Percentiles rank a stretch among this genome's conserved stretches.
phyloP scores from a whole-genome alignment of 768 basidiomycete species.

The Mycena chlorophos region DNA sequence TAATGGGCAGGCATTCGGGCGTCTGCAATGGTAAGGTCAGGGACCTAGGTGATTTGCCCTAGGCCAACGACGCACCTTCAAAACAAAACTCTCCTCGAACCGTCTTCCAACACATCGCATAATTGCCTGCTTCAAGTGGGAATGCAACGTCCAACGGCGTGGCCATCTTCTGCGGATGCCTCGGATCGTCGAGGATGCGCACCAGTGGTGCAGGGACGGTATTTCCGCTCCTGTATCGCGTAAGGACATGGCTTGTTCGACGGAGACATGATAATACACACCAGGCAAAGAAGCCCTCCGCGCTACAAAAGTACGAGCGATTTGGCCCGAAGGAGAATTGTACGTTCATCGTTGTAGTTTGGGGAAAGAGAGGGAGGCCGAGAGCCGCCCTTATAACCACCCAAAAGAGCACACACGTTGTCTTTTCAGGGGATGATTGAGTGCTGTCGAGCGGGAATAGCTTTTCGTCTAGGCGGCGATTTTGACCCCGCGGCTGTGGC shows the following conservation, averaged over 20 bases:
- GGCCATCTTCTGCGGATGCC: conserved; percentile 6
- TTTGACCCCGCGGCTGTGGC: not conserved
- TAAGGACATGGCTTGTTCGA: not conserved
- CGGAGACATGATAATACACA: not conserved
- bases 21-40: conserved; percentile 1
- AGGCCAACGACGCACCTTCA: conserved; percentile 3
- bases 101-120: conserved; percentile 10
- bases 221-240: not conserved
- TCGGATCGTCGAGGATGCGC: not conserved
- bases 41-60: not conserved
- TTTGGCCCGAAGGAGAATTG: conserved; percentile 12
- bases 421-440: not conserved
- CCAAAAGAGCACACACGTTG: not conserved
- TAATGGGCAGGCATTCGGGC: conserved; percentile 5
- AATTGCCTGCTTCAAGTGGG: conserved; percentile 9
- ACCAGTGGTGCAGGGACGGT: not conserved
- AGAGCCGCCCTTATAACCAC: not conserved
- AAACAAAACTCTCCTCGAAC: conserved; percentile 5
- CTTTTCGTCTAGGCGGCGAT: not conserved
- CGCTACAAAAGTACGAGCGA: conserved; percentile 10
- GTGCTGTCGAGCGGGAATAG: not conserved
- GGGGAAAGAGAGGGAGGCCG: not conserved
- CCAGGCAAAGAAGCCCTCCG: conserved; percentile 1
- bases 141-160: conserved; percentile 8
- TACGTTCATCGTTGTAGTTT: conserved; percentile 4